Conservation (phyloP, 495 filamentous ascomycete species). For the Cladorrhinum samala region DNA sequence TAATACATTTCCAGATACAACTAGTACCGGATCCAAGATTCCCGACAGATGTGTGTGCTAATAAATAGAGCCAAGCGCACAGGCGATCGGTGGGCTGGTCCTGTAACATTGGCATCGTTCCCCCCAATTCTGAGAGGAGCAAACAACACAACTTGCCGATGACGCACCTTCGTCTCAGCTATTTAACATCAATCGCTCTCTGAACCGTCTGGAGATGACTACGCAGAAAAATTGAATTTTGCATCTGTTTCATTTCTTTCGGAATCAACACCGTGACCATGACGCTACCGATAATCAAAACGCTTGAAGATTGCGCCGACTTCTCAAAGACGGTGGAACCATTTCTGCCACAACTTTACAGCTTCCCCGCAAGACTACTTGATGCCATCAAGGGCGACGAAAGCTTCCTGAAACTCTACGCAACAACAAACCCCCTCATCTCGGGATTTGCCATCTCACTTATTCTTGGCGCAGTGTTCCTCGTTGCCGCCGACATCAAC, state of each 20-base stretch:
- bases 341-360: slow-evolving; percentile 71
- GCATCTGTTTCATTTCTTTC: neutral
- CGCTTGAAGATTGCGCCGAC: slow-evolving; percentile 64
- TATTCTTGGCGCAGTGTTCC: slow-evolving; percentile 58
- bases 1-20: too few species aligned
- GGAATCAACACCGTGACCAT: too few species aligned
- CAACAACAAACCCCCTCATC: slow-evolving; percentile 81
- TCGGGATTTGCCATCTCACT: slow-evolving; percentile 67
- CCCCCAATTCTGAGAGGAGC: too few species aligned
- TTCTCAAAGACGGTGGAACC: slow-evolving; percentile 65
- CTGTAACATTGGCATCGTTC: too few species aligned
- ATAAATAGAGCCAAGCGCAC: too few species aligned
- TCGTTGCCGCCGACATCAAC: slow-evolving; percentile 74
- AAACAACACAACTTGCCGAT: too few species aligned
- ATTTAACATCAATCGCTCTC: too few species aligned
- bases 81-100: too few species aligned
- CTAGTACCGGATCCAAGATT: too few species aligned
- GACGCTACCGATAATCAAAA: slow-evolving; percentile 51
- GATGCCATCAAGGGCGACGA: slow-evolving; percentile 49
- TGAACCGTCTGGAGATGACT: neutral
- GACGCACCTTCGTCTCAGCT: too few species aligned
- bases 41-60: too few species aligned
- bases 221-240: too few species aligned
- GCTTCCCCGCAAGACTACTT: slow-evolving; percentile 58
- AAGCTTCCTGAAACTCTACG: slow-evolving; percentile 59